Conservation (phyloP, 352 stramenopile genomes). For the Globisporangium splendens region DNA sequence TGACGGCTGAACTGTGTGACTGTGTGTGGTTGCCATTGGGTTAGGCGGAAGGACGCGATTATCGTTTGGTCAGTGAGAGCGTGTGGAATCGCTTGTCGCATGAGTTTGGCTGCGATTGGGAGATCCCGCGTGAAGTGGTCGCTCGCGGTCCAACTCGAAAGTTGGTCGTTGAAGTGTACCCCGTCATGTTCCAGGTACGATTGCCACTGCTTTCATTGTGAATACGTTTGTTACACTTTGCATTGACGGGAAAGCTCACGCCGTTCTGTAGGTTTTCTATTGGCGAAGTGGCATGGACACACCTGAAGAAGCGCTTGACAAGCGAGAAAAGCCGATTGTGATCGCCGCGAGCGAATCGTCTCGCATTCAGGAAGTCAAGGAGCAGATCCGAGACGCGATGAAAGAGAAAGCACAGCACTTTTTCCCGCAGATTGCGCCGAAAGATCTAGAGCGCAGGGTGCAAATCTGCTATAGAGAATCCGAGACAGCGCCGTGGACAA, state of each 20-base stretch:
- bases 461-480: conserved; percentile 50
- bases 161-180: conserved; percentile 69
- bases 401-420: conserved; percentile 26
- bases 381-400: conserved; percentile 37
- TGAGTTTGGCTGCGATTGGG: conserved; percentile 65
- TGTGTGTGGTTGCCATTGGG: not conserved
- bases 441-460: conserved; percentile 26
- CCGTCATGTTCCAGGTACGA: conserved; percentile 53
- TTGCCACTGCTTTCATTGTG: not conserved
- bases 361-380: conserved; percentile 37
- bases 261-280: conserved; percentile 23
- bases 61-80: conserved; percentile 58
- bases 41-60: conserved; percentile 64
- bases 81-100: conserved; percentile 70
- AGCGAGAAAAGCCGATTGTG: conserved; percentile 36
- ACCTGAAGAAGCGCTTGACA: conserved; percentile 21
- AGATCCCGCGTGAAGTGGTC: conserved; percentile 63
- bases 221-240: not conserved
- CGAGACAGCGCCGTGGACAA: conserved; percentile 36
- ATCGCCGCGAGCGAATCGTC: conserved; percentile 34
- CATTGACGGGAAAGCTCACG: no score
- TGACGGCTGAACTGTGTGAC: not conserved
- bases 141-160: conserved; percentile 29
- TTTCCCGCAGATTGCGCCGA: conserved; percentile 31
- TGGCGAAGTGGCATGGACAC: conserved; percentile 34